Evolutionary conservation across 345 rosid genomes (phyloP), one percentile per base, ranked within the genome.

Genomic region (Murraya koenigii): DNA sequence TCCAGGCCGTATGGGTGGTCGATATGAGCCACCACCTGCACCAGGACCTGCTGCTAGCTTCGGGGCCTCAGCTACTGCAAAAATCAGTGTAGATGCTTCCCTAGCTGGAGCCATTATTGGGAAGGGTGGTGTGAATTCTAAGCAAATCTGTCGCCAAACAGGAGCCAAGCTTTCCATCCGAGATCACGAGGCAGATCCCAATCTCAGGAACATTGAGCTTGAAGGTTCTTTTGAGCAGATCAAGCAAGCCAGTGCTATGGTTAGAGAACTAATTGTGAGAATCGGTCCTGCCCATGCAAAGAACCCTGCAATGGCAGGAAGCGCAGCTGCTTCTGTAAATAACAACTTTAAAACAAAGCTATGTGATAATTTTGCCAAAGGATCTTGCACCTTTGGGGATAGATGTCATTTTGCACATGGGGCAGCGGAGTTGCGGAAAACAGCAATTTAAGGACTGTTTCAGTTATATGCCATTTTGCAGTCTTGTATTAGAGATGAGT

Each of bases 401-500:
- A 89, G 91, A 82, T 96, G 99, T 71, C 95, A 93, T 89, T 95
- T 95, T 81, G 98, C 97, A 36, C 98, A 93, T n/a, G 97, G 98
- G 2, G 89, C 92, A 68, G 90, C 89, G 0, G 98, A 95, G 81
- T 72, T 95, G 80, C 95, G 95, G 63, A 94, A 88, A 82, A 70
- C 87, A 35, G 87, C 73, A 23, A 23, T 83, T 26, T 87, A 79
- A 81, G 23, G 66, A 14, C 7, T 44, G 20, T 14, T 33, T 5
- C 25, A 3, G 6, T n/a, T 25, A 54, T 63, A 10, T 30, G 49
- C 65, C 39, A 25, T n/a, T 64, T 62, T 76, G 82, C 82, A 80
- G 78, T 62, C 76, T 17, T 78, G 73, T 73, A 72, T 33, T 55
- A 9, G 20, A 61, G 36, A 66, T 39, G 58, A 47, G 64, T 25